Evolutionary conservation across 2,329 filamentous ascomycete genomes (phyloP), one percentile per base, ranked within the genome.

Genomic region (Neopestalotiopsis sp.): DNA sequence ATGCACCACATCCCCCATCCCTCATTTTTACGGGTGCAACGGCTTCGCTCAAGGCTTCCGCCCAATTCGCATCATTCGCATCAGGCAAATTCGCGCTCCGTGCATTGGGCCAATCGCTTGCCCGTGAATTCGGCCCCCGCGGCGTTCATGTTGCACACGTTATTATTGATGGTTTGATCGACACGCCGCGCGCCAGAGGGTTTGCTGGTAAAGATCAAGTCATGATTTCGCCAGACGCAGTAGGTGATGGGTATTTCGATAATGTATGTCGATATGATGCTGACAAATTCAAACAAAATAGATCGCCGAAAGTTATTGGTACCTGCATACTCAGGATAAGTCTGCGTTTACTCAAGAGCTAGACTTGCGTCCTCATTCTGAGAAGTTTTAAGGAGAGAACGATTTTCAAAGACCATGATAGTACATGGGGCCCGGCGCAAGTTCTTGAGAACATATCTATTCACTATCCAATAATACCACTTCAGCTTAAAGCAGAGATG

Each of bases 11-110:
- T 76, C 91, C 92, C 6, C 91, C 92, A 0, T 89, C 90, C 1
- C 81, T 94, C 30, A 90, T 94, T 74, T 92, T 93, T 79, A 94
- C 92, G n/a, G 92, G 92, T 38, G 92, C 92, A 0, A 94, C 92
- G 0, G 92, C 91, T 1, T 91, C 89, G 3, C 74, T 94, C 7
- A 91, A 90, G 76, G 90, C 90, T 14, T 90, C 87, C 13, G 89
- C 91, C 1, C 80, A 82, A 6, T 89, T 91, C 80, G 82, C 90
- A 2, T 81, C 86, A 6, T 93, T 94, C 77, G 89, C 91, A 0
- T 85, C 88, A 14, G 89, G 89, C 4, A 94, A 94, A 77, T 94
- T 91, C 78, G 92, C 91, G 0, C 79, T 91, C 68, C 85, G 92
- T 38, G 91, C 91, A 0, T 79, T 94, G 66, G 85, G 86, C 1